Base-by-base conservation (phyloP, 345 rosid genomes). In the Crucihimalaya himalaica region DNA sequence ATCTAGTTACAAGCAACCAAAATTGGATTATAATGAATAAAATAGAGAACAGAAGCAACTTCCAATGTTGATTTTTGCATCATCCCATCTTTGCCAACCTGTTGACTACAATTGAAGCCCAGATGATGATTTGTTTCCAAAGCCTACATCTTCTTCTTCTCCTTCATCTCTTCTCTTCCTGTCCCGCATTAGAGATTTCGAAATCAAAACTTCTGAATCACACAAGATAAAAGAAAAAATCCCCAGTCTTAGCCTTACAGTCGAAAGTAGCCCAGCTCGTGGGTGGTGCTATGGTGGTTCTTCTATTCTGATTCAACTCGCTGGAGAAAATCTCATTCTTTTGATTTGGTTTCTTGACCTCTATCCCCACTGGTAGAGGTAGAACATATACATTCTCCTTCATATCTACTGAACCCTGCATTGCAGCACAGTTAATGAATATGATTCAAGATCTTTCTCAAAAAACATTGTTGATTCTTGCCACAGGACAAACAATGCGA, bases 211-310 rank as follows among this genome's bases (percentile, higher is more conserved):
- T 7, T 59, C 12, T 10, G 0, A 57, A 16, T 65, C 10, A 29
- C 31, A 62, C 4, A 37, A 58, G 31, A 11, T 18, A 11, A 9
- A 7, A 5, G 18, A 32, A 3, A 29, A 34, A 34, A 5, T 4
- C 1, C 5, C 0, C 9, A 62, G 15, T 40, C 47, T 43, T 53
- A 48, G 67, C 40, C 86, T 81, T 77, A 86, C 90, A 89, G 21
- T 89, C 89, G 39, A 89, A 89, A 66, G 88, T 87, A 25, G 86
- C 86, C 96, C 96, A 87, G 74, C 73, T 68, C 5, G 87, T 43
- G 27, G 92, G 89, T 69, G 47, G 81, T 42, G 52, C 77, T 42
- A 66, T 71, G 63, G 80, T 76, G 32, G 80, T 76, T 28, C 48
- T 65, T 71, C 35, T 72, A 42, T 40, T 59, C 14, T 29, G 68